These are phyloP conservation scores for Ophiosphaerella narmari DNA, from an alignment of 2,329 filamentous ascomycete genomes.

Conservation along the genomic window DNA sequence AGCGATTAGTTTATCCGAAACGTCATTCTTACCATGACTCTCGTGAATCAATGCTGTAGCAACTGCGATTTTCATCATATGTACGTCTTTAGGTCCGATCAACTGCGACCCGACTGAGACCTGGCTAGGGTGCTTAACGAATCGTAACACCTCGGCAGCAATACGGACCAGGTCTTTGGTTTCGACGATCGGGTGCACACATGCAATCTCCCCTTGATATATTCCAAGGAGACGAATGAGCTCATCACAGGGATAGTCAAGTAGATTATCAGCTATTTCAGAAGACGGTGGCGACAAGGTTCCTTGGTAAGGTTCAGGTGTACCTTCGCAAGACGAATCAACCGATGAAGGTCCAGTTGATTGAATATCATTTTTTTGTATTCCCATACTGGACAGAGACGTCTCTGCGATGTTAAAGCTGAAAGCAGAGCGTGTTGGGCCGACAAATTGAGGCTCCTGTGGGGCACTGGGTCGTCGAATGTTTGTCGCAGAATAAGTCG, in stretches of 20 bases:
- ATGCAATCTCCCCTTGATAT: slow-evolving; percentile 22
- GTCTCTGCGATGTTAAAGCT: slow-evolving; percentile 27
- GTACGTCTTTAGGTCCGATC: slow-evolving; percentile 14
- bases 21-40: slow-evolving; percentile 17
- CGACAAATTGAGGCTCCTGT: slow-evolving; percentile 21
- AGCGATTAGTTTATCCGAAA: slow-evolving; percentile 12
- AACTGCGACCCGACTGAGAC: not conserved
- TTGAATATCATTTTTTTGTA: slow-evolving; percentile 4
- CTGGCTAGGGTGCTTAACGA: slow-evolving; percentile 5
- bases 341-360: slow-evolving; percentile 8
- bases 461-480: not conserved
- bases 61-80: slow-evolving; percentile 20
- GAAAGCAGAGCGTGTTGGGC: slow-evolving; percentile 24
- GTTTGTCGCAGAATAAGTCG: not conserved
- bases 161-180: slow-evolving; percentile 11
- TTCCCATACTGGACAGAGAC: slow-evolving; percentile 19
- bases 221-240: slow-evolving; percentile 15
- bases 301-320: slow-evolving; percentile 8
- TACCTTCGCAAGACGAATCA: slow-evolving; percentile 12
- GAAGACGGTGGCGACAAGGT: not conserved
- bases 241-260: slow-evolving; percentile 12
- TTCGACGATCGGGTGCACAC: slow-evolving; percentile 23
- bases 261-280: slow-evolving; percentile 4
- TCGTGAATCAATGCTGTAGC: slow-evolving; percentile 23
- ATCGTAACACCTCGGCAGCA: slow-evolving; percentile 6